These are phyloP conservation scores for Metschnikowia arizonensis DNA, from an alignment of 805 yeast genomes.

Conservation along the genomic window DNA sequence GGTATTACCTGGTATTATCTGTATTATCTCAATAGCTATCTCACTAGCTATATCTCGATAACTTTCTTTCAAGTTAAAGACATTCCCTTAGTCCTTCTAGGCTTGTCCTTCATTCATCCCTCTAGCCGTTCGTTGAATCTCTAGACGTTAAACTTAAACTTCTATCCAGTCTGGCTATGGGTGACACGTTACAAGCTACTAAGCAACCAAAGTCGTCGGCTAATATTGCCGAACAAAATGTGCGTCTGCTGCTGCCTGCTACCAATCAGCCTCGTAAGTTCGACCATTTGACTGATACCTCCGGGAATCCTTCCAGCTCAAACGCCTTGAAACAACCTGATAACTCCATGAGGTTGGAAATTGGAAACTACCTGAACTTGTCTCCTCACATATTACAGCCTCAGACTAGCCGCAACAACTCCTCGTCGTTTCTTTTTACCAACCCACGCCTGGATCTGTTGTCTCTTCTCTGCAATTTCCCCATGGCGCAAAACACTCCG, in stretches of 20 bases:
- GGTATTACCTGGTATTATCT: too few relatives aligned
- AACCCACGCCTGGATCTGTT: constrained; percentile 30
- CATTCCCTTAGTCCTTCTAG: too few relatives aligned
- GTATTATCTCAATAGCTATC: too few relatives aligned
- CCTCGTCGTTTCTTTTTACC: constrained; percentile 23
- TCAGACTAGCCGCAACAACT: constrained; percentile 13
- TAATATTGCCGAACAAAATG: constrained; percentile 4
- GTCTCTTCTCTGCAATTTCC: constrained; percentile 24
- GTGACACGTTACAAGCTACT: constrained; percentile 15
- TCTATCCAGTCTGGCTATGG: too few relatives aligned
- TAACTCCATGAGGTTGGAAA: constrained; percentile 9
- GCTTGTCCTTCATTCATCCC: background rate
- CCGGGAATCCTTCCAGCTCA: background rate
- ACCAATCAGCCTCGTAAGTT: constrained; percentile 16
- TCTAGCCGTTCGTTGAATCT: too few relatives aligned
- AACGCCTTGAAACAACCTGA: constrained; percentile 10
- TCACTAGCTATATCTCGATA: too few relatives aligned
- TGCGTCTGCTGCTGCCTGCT: constrained; percentile 15
- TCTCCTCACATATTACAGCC: constrained; percentile 8
- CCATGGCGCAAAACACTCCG: constrained; percentile 8
- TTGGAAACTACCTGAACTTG: constrained; percentile 9
- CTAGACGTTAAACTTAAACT: too few relatives aligned
- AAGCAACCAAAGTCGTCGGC: constrained; percentile 3
- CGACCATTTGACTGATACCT: constrained; percentile 10
- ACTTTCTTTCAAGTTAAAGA: too few relatives aligned